Evolutionary conservation across 2,329 filamentous ascomycete genomes (phyloP).

Genomic region (Aschersonia sp.): DNA sequence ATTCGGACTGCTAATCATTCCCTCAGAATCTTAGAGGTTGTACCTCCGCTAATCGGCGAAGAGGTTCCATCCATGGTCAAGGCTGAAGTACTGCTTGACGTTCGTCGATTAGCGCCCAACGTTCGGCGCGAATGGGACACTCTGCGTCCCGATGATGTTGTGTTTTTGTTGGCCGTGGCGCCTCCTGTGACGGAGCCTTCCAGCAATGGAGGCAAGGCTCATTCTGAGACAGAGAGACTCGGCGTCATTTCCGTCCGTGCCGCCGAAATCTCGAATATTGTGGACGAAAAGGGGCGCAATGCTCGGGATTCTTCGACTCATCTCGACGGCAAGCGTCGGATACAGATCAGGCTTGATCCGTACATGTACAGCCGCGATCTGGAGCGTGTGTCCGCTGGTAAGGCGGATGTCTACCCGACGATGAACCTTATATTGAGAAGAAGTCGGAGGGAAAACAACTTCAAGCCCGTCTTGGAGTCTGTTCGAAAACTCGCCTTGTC

Average conservation of each 20-base stretch:
- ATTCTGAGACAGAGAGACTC: conserved; percentile 40
- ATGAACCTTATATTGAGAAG: conserved; percentile 81
- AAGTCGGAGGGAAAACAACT: conserved; percentile 87
- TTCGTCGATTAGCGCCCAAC: conserved; percentile 62
- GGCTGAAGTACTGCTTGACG: conserved; percentile 74
- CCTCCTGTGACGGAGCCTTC: conserved; percentile 36
- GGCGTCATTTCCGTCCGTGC: conserved; percentile 61
- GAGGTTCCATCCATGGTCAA: conserved; percentile 71
- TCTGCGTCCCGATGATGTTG: conserved; percentile 71
- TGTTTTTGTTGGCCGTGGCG: conserved; percentile 73
- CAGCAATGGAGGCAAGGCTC: conserved; percentile 33
- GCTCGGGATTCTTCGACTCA: conserved; percentile 46
- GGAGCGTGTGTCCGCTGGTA: conserved; percentile 48
- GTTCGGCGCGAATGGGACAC: conserved; percentile 82
- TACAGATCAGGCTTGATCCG: conserved; percentile 73
- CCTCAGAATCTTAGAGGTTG: conserved; percentile 61
- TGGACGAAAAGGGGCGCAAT: conserved; percentile 70
- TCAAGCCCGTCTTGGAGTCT: conserved; percentile 83
- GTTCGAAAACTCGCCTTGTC: conserved; percentile 77
- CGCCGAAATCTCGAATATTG: conserved; percentile 72
- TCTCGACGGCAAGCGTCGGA: conserved; percentile 54
- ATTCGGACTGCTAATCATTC: conserved; percentile 26
- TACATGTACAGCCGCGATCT: conserved; percentile 65
- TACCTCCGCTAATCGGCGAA: conserved; percentile 70
- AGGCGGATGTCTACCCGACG: conserved; percentile 63